Base-by-base conservation (phyloP, 106 monocot genomes). In the Dactylorhiza incarnata region DNA sequence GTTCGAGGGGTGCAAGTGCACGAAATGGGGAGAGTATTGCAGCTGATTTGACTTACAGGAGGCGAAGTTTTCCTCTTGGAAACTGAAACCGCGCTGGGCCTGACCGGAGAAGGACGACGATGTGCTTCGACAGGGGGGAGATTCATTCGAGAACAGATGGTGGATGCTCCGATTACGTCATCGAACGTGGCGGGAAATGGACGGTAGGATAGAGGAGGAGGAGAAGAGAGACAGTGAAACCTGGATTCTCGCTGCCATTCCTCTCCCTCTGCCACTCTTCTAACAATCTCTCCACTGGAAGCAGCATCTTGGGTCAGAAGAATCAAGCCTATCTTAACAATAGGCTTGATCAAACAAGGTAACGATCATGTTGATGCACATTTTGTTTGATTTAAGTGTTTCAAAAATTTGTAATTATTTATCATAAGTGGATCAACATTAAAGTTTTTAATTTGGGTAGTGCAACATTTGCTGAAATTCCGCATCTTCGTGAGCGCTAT, bases 21-120 rank as follows among this genome's bases (percentile, higher is more conserved):
- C 24, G 23, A 63, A 5, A 73, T 22, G 17, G 16, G 49, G 16
- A 62, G n/a, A 37, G 1, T 72, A 75, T 17, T 49, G 37, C 23
- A 7, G 22, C 47, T n/a, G 0, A 43, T 22, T 44, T 37, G 3
- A 16, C 75, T 71, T 76, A 84, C 85, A 75, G 54, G 85, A 75
- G 23, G 87, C 84, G 71, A 79, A 83, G 19, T 79, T 77, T 23
- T 67, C 74, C 16, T 81, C 75, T 52, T 63, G 58, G 58, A 50
- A 74, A 65, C 81, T 76, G 71, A 82, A 77, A 72, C 78, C 78
- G 69, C 84, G 88, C 49, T 82, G 75, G 71, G 86, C 83, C 5
- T 45, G 74, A 48, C 54, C 71, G 23, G 81, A 50, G 74, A 82
- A 49, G 20, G 49, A 45, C 51, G 48, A 9, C 59, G 74, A 15